Evolutionary conservation across 73 alveolate species (phyloP), one percentile per base, ranked within the genome.

Genomic region (Paramecium sexaurelia): DNA sequence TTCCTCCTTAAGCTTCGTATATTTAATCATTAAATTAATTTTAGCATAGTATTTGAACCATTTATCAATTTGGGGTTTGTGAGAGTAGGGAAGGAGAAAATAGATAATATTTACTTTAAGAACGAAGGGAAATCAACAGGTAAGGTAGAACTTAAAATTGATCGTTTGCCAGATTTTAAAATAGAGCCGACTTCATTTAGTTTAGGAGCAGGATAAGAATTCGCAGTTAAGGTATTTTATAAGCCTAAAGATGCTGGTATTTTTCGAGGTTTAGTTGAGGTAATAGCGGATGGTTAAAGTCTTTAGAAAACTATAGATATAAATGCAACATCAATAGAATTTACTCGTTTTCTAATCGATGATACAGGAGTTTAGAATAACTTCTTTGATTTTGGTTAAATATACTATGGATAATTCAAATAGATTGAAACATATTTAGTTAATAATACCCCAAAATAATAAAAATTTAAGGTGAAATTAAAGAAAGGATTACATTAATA

Each of bases 301-400:
- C 92, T 95, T 45, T 94, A 95, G 29, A 96, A 98, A 82, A 98
- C 97, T 91, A 98, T 98, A 4, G 99, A 98, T 75, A 96, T 98
- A 3, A 98, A 97, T 69, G 99, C 99, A 2, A 98, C 99, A 6
- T 92, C 98, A 78, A 99, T 97, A 0, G 99, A 97, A 37, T 98
- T 97, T 87, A 86, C 93, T 24, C 84, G 91, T 73, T 91, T 86
- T 39, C 22, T 93, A 5, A 91, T 93, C 6, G 96, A 93, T 20
- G 91, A 96, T 61, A 98, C 97, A n/a, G 98, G 99, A 15, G 98
- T 98, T 8, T 95, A 97, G 67, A 97, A 94, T 68, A 95, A 96
- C 27, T 96, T 96, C 56, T 94, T 98, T n/a, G 98, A 97, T 94
- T 98, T 98, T 88, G 99, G 99, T 0, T 91, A 96, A 24, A 94